These are phyloP conservation scores for Phalaenopsis aphrodite DNA, from an alignment of 106 monocot species.

Conservation along the genomic window DNA sequence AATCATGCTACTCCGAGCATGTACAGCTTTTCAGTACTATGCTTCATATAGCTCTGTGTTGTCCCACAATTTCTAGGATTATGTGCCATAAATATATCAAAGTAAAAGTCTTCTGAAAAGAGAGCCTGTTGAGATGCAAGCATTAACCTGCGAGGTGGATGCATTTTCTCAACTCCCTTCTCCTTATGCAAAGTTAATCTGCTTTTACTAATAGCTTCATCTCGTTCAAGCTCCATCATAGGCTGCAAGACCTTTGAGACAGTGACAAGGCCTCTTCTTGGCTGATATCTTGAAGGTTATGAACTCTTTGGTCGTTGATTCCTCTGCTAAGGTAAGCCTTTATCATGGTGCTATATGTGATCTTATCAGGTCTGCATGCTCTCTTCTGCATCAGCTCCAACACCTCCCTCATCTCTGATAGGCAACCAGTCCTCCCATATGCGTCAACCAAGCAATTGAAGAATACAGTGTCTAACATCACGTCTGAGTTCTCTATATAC, in stretches of 20 bases:
- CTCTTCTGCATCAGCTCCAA: conserved; percentile 74
- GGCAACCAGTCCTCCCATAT: conserved; percentile 71
- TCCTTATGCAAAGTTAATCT: background rate
- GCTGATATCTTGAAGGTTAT: conserved; percentile 34
- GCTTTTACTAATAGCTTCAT: background rate
- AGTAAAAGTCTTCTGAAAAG: too few relatives aligned
- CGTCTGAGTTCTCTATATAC: conserved; percentile 70
- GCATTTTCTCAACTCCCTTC: background rate
- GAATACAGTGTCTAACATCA: conserved; percentile 70
- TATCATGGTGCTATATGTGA: conserved; percentile 86
- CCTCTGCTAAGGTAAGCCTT: conserved; percentile 73
- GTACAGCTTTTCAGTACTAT: too few relatives aligned
- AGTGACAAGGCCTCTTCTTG: background rate
- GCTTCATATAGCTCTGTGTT: too few relatives aligned
- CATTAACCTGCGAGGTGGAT: background rate
- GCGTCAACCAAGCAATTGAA: conserved; percentile 96
- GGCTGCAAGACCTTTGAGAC: background rate
- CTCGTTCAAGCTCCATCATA: background rate
- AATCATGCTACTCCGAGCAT: too few relatives aligned
- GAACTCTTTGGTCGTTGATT: conserved; percentile 48
- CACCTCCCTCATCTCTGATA: conserved; percentile 83
- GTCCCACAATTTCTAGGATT: too few relatives aligned
- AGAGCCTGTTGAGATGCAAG: background rate
- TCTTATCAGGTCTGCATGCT: conserved; percentile 68
- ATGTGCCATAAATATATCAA: too few relatives aligned